Evolutionary conservation across 2,329 filamentous ascomycete species (phyloP), one percentile per base, ranked within the genome.

Genomic region (Monilinia vaccinii-corymbosi): DNA sequence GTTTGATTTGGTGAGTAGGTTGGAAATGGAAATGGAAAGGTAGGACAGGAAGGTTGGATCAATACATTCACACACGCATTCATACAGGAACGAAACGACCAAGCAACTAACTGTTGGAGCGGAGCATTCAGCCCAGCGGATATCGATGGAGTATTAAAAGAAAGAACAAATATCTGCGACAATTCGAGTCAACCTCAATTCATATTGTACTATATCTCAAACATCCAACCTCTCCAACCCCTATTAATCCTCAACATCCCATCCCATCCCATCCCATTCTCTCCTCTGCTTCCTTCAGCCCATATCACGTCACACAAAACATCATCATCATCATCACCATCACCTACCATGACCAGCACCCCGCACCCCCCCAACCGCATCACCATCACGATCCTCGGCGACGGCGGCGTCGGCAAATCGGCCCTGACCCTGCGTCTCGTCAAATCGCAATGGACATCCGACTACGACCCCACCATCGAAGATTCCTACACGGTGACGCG

Each of bases 401-500:
- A 93, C 72, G 89, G 89, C 70, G 89, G 89, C 62, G 91, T 87
- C 72, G 88, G 88, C 70, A 94, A 94, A 76, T 91, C 88, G 2
- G 91, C 87, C 66, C 92, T 94, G 71, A 93, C 89, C 18, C 78
- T 94, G 62, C 87, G 89, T 56, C 83, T 94, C 46, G 89, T 94
- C 58, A 85, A 88, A 69, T 89, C 85, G 62, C 84, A 89, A 75
- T 94, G 89, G 89, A 93, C 88, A 9, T 86, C 86, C 68, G 89
- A 92, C 73, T 90, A 90, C 74, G 87, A 89, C 75, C 87, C 87
- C 18, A 89, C 87, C 40, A 89, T 89, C 73, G 87, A 91, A 75
- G 89, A 94, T 78, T 91, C 87, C 67, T 94, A 94, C 78, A 87
- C 84, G 68, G 86, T 94, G 63, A 92, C 89, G 53, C 87, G 89